Conservation (phyloP, 2,329 filamentous ascomycete species). For the Aspergillus versicolor region DNA sequence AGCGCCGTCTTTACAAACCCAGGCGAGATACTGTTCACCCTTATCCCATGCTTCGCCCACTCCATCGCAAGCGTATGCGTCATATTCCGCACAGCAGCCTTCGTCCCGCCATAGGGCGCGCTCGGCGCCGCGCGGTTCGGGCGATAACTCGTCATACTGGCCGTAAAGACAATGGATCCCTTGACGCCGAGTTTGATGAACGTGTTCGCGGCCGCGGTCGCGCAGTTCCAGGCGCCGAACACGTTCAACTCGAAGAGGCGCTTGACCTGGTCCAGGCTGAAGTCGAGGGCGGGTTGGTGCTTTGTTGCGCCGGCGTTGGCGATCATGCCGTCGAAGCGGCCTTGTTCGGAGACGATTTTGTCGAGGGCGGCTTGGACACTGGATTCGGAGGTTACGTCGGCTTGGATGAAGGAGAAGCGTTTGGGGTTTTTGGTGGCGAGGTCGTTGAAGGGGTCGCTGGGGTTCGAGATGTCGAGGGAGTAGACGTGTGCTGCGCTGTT, state of each 20-base stretch:
- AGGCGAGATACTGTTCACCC: constrained; percentile 44
- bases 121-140: constrained; percentile 45
- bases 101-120: constrained; percentile 46
- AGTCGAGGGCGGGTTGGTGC: constrained; percentile 45
- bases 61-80: constrained; percentile 43
- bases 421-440: background rate
- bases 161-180: constrained; percentile 44
- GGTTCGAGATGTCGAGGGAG: background rate
- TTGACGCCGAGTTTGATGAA: constrained; percentile 42
- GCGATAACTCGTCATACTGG: constrained; percentile 48
- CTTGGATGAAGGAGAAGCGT: background rate
- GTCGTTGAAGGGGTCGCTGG: background rate
- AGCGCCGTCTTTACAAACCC: constrained; percentile 34
- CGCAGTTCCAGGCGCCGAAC: constrained; percentile 27
- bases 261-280: constrained; percentile 38
- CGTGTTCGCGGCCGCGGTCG: constrained; percentile 23
- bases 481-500: constrained; percentile 1
- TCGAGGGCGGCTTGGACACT: background rate
- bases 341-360: background rate
- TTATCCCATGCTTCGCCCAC: constrained; percentile 42
- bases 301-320: constrained; percentile 24
- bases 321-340: background rate
- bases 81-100: constrained; percentile 39
- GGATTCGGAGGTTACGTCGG: constrained; percentile 1
- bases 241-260: constrained; percentile 44